phyloP scores from a whole-genome alignment of 2,329 filamentous ascomycete species.

The Exophiala oligosperma region DNA sequence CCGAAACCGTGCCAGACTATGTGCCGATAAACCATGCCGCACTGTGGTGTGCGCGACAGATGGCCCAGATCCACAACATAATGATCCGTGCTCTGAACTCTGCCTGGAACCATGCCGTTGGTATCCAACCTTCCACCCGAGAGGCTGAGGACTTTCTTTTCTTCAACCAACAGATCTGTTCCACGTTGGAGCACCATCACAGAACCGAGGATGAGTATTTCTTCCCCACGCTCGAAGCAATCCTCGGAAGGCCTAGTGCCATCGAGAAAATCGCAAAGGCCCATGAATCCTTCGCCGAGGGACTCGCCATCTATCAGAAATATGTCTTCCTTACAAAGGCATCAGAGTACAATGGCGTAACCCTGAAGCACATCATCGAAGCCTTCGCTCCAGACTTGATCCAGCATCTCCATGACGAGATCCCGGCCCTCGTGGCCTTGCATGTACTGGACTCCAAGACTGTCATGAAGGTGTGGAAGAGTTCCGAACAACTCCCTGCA shows the following conservation, averaged over 20 bases:
- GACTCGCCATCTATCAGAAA: constrained; percentile 25
- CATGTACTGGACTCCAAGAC: constrained; percentile 24
- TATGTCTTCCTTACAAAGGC: constrained; percentile 27
- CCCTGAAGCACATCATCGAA: constrained; percentile 26
- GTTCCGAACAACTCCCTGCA: constrained; percentile 18
- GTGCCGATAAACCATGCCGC: constrained; percentile 18
- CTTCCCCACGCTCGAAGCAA: constrained; percentile 23
- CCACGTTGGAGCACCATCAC: constrained; percentile 27
- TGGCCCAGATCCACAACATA: constrained; percentile 31
- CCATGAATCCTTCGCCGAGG: constrained; percentile 25
- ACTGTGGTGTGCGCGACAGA: constrained; percentile 23
- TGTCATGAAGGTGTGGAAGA: constrained; percentile 27
- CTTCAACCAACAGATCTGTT: constrained; percentile 28
- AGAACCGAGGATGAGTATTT: constrained; percentile 24
- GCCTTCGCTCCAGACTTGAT: constrained; percentile 27
- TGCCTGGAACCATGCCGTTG: constrained; percentile 27
- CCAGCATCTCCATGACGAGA: constrained; percentile 31
- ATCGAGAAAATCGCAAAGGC: constrained; percentile 21
- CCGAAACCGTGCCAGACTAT: constrained; percentile 13
- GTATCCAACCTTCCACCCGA: constrained; percentile 20
- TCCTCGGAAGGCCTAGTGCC: constrained; percentile 18
- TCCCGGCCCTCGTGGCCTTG: constrained; percentile 25
- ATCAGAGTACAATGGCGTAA: constrained; percentile 26
- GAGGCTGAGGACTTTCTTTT: constrained; percentile 27
- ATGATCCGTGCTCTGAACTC: constrained; percentile 29